Conservation (phyloP, 345 rosid genomes). For the Eucalyptus shirleyi region DNA sequence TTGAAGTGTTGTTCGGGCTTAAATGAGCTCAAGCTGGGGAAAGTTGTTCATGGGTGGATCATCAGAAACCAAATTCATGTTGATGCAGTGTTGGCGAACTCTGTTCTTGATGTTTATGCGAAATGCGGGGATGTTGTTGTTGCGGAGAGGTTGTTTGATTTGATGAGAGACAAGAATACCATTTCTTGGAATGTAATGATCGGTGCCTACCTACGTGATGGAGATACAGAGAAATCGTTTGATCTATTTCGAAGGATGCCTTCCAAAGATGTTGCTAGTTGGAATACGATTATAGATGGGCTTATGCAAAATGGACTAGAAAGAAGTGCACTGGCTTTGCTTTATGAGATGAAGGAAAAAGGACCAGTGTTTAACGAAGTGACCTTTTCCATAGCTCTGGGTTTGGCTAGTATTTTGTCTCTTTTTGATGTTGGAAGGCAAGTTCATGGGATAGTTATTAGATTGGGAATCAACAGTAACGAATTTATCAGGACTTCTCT, state of each 20-base stretch:
- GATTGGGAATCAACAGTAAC: slow-evolving; percentile 5
- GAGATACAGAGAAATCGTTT: slow-evolving; percentile 20
- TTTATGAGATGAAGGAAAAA: slow-evolving; percentile 19
- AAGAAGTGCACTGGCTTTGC: slow-evolving; percentile 21
- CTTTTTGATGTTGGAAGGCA: slow-evolving; percentile 23
- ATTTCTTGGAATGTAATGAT: slow-evolving; percentile 40
- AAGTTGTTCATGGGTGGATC: slow-evolving; percentile 42
- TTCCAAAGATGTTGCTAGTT: slow-evolving; percentile 21
- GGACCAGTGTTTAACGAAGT: slow-evolving; percentile 13
- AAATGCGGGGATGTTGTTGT: slow-evolving; percentile 20
- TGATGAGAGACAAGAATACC: slow-evolving; percentile 16
- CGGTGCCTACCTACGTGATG: slow-evolving; percentile 8
- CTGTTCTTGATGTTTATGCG: slow-evolving; percentile 32
- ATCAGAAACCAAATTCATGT: slow-evolving; percentile 14
- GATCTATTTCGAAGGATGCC: slow-evolving; percentile 14
- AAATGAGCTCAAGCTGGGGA: slow-evolving; percentile 16
- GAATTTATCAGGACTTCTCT: slow-evolving; percentile 30
- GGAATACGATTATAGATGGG: slow-evolving; percentile 41
- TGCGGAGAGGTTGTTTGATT: slow-evolving; percentile 17
- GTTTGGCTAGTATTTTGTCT: slow-evolving; percentile 18
- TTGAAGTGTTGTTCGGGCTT: slow-evolving; percentile 34
- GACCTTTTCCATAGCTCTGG: slow-evolving; percentile 34
- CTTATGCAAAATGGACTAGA: slow-evolving; percentile 17
- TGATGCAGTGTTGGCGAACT: slow-evolving; percentile 26
- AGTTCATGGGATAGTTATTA: slow-evolving; percentile 21